Evolutionary conservation across 768 basidiomycete genomes (phyloP).

Genomic region (Sarcodon aspratus): DNA sequence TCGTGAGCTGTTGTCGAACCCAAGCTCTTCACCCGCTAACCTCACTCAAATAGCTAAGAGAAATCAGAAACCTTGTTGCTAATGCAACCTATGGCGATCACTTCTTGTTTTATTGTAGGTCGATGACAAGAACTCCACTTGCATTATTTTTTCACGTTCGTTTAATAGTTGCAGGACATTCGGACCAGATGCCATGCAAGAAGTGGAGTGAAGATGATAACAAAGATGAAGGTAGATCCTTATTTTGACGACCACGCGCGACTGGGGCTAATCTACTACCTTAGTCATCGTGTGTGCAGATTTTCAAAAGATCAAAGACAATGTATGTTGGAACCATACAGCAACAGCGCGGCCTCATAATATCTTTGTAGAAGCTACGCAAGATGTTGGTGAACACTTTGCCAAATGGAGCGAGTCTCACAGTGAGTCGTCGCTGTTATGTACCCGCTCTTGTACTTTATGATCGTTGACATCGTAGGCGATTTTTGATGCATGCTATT

Average conservation of each 20-base stretch:
- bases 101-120: neutral
- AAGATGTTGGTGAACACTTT: neutral
- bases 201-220: conserved; percentile 4
- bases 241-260: neutral
- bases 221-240: conserved; percentile 2
- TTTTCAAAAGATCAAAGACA: neutral
- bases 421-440: neutral
- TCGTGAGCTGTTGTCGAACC: neutral
- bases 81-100: neutral
- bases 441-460: neutral
- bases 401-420: conserved; percentile 1
- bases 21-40: neutral
- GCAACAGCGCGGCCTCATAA: neutral
- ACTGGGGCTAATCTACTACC: neutral
- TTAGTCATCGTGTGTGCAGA: neutral
- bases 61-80: neutral
- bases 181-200: conserved; percentile 1
- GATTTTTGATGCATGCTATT: conserved; percentile 4
- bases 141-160: neutral
- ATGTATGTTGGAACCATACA: neutral
- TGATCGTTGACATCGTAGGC: neutral
- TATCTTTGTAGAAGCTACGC: neutral
- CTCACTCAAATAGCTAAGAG: neutral
- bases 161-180: conserved; percentile 4
- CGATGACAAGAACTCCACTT: neutral